Percentiles rank a stretch among this genome's conserved stretches.
These are phyloP conservation scores for Tulasnella sp. DNA, from an alignment of 768 basidiomycete genomes.

Conservation along the genomic window DNA sequence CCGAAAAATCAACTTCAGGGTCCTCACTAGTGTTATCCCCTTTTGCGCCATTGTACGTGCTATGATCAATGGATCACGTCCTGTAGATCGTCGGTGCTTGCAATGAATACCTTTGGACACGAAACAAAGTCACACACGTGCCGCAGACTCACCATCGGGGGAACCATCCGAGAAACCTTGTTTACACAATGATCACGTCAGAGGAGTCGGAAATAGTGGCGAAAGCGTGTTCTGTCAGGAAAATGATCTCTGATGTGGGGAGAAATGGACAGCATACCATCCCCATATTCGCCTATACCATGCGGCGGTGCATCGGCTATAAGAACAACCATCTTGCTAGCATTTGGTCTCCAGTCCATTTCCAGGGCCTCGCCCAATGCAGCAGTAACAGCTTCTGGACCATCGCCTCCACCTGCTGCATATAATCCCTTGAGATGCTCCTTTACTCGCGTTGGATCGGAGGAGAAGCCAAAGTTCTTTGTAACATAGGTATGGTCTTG, in stretches of 20 bases:
- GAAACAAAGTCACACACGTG: background rate
- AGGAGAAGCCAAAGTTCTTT: conserved; percentile 90
- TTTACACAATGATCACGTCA: background rate
- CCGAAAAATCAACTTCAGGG: background rate
- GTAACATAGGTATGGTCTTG: conserved; percentile 93
- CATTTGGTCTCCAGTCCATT: conserved; percentile 80
- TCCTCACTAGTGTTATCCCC: conserved; percentile 77
- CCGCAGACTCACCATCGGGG: conserved; percentile 46
- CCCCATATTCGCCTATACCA: conserved; percentile 93
- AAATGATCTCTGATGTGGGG: too few species aligned
- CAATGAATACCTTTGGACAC: too few species aligned
- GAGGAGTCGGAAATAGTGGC: background rate
- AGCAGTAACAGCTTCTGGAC: conserved; percentile 93
- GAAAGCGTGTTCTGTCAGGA: too few species aligned
- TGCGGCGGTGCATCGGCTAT: conserved; percentile 97
- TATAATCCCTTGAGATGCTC: conserved; percentile 70
- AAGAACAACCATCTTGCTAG: conserved; percentile 92
- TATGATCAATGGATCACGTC: conserved; percentile 76
- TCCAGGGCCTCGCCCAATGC: conserved; percentile 73
- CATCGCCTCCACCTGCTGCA: conserved; percentile 86
- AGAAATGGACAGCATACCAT: conserved; percentile 42
- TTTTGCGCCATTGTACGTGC: conserved; percentile 80
- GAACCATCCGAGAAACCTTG: conserved; percentile 87
- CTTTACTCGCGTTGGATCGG: conserved; percentile 78
- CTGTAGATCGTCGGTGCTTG: background rate